Evolutionary conservation across 2,329 filamentous ascomycete species (phyloP), one percentile per base, ranked within the genome.

Genomic region (Fusarium ramigenum): DNA sequence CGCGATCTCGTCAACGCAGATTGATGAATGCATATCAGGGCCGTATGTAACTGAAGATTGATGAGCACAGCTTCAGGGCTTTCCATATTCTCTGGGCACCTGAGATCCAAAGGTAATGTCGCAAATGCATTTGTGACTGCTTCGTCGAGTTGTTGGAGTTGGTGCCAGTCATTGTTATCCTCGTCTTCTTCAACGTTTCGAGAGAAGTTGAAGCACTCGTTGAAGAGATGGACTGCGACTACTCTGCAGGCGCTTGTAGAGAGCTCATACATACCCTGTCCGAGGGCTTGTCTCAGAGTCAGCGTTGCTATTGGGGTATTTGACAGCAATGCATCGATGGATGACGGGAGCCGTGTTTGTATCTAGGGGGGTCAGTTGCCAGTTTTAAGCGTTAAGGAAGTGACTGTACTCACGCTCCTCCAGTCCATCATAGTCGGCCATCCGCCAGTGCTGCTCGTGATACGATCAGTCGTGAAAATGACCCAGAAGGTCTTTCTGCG

Each of bases 361-460:
- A 73, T 73, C 70, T 73, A 1, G 9, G 10, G 2, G 0, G 2
- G 18, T 40, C 34, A 58, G n/a, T n/a, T n/a, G n/a, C n/a, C n/a
- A n/a, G n/a, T n/a, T n/a, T n/a, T n/a, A n/a, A n/a, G n/a, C n/a
- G n/a, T n/a, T n/a, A n/a, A n/a, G n/a, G n/a, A n/a, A n/a, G n/a
- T n/a, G n/a, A n/a, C n/a, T 3, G 8, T 7, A 36, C 72, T 49
- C 28, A 74, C 72, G 3, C 64, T 74, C 11, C 69, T 69, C 65
- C 58, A 89, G 69, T 96, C 92, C 52, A 97, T 90, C 28, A 90
- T 85, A 83, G 93, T 91, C 0, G 94, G 94, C 94, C 94, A 97
- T 2, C 94, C 94, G 10, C 93, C 96, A n/a, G 93, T 94, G 46
- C 95, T 92, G 76, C 92, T 94, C 6, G 93, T 91, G 82, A 95